phyloP scores from a whole-genome alignment of 805 yeast species.

The Priceomyces carsonii region DNA sequence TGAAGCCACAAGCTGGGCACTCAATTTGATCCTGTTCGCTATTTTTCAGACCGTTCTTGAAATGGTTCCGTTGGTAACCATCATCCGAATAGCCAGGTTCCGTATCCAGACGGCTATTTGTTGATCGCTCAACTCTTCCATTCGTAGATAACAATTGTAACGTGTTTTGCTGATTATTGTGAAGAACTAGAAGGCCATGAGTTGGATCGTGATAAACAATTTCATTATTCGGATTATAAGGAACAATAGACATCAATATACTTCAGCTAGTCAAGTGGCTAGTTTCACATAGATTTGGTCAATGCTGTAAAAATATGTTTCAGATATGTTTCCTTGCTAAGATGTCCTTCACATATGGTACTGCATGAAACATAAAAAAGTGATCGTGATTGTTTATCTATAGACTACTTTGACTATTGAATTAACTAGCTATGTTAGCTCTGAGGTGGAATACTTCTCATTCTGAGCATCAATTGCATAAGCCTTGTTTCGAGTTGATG shows the following conservation, averaged over 20 bases:
- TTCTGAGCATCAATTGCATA: slow-evolving; percentile 33
- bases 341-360: not conserved
- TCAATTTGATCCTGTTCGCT: slow-evolving; percentile 5
- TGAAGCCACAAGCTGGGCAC: slow-evolving; percentile 35
- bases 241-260: slow-evolving; percentile 37
- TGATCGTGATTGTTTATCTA: too few species aligned
- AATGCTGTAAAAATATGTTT: slow-evolving; percentile 3
- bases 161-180: slow-evolving; percentile 31
- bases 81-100: not conserved
- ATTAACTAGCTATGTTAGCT: not conserved
- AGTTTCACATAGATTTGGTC: not conserved
- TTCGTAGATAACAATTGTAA: slow-evolving; percentile 24
- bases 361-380: not conserved
- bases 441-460: slow-evolving; percentile 16
- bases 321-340: too few species aligned
- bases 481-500: slow-evolving; percentile 33
- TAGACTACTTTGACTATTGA: not conserved
- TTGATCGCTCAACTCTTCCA: slow-evolving; percentile 1
- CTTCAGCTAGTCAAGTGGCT: too few species aligned
- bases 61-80: not conserved
- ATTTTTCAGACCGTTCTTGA: not conserved
- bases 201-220: slow-evolving; percentile 37
- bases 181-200: slow-evolving; percentile 35
- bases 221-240: slow-evolving; percentile 31
- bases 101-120: not conserved